These are phyloP conservation scores for Tuber aestivum DNA, from an alignment of 495 filamentous ascomycete species.

Conservation along the genomic window DNA sequence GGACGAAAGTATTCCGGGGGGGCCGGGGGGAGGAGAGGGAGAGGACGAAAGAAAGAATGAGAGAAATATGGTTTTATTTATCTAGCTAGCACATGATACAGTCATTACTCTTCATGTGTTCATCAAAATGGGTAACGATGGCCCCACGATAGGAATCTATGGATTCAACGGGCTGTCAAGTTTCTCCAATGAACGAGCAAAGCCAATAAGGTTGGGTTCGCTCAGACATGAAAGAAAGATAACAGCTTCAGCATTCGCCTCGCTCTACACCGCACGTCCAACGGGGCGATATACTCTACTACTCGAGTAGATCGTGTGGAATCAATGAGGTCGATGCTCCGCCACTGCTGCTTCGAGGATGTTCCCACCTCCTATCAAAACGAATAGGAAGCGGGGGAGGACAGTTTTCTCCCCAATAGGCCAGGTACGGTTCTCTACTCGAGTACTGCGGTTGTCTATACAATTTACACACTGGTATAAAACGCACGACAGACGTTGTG, in stretches of 20 bases:
- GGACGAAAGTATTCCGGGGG: neutral
- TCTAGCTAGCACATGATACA: constrained; percentile 5
- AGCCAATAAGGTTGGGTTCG: neutral
- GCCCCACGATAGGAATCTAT: neutral
- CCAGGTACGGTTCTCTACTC: neutral
- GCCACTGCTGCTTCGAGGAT: neutral
- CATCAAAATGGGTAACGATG: constrained; percentile 1
- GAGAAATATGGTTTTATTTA: neutral
- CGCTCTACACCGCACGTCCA: neutral
- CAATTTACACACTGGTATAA: neutral
- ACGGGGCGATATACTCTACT: neutral
- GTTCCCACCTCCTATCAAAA: neutral
- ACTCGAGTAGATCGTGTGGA: neutral
- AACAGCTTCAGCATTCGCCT: neutral
- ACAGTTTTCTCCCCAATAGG: neutral
- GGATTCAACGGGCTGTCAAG: neutral
- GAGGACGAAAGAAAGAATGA: neutral
- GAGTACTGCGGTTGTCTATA: neutral
- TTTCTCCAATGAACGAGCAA: neutral
- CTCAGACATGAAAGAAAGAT: neutral
- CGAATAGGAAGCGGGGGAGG: neutral
- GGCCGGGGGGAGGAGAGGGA: neutral
- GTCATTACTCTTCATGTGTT: neutral
- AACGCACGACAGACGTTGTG: neutral
- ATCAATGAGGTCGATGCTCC: neutral